Conservation (phyloP, 768 basidiomycete species). For the Russula sp. region DNA sequence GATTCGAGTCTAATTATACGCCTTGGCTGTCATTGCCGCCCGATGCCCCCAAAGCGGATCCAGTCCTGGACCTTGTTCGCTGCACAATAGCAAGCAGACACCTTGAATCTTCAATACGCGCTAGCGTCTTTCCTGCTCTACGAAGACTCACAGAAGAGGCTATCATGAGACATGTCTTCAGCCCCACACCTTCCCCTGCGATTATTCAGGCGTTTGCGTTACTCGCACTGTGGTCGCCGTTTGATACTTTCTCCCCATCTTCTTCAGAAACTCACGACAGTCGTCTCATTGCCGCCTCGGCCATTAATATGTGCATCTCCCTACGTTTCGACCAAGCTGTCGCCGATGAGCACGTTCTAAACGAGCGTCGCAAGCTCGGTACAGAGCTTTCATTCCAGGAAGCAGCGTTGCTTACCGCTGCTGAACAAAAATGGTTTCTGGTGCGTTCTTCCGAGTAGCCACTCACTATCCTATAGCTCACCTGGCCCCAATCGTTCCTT, state of each 20-base stretch:
- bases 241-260: conserved; percentile 29
- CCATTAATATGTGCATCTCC: conserved; percentile 44
- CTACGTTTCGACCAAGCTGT: conserved; percentile 31
- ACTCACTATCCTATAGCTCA: not conserved
- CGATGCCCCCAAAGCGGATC: conserved; percentile 28
- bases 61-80: conserved; percentile 40
- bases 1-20: conserved; percentile 39
- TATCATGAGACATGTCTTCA: conserved; percentile 38
- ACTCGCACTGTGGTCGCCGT: conserved; percentile 41
- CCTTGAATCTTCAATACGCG: conserved; percentile 33
- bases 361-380: conserved; percentile 13
- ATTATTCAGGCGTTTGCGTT: conserved; percentile 39
- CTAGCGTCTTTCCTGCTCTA: conserved; percentile 36
- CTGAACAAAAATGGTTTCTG: conserved; percentile 5
- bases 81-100: conserved; percentile 44
- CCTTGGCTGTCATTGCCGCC: conserved; percentile 42
- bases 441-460: conserved; percentile 2
- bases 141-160: conserved; percentile 39
- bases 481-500: not conserved
- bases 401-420: not conserved
- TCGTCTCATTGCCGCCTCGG: conserved; percentile 36
- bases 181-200: conserved; percentile 38
- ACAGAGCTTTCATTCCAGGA: conserved; percentile 9
- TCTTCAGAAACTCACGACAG: conserved; percentile 34
- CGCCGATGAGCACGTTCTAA: conserved; percentile 11